Evolutionary conservation across 2,329 filamentous ascomycete genomes (phyloP).

Genomic region (Aspergillus bombycis): DNA sequence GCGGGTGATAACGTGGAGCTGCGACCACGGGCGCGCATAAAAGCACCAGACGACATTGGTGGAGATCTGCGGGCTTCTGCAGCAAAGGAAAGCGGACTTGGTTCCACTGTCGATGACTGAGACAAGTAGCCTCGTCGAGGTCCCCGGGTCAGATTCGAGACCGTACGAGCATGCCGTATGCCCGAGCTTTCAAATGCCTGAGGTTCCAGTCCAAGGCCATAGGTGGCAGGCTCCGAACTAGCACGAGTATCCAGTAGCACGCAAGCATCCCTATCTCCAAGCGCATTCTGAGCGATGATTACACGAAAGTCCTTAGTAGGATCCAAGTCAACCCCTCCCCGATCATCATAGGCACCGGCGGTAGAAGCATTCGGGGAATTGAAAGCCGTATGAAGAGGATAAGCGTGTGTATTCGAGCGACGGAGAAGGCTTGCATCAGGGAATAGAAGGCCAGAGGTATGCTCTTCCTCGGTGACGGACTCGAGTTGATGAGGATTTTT

Average conservation of each 20-base stretch:
- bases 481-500: conserved; percentile 46
- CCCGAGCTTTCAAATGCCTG: conserved; percentile 35
- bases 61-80: conserved; percentile 37
- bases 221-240: conserved; percentile 29
- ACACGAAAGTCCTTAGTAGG: conserved; percentile 49
- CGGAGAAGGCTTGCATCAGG: conserved; percentile 49
- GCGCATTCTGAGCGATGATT: conserved; percentile 52
- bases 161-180: conserved; percentile 39
- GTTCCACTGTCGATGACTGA: conserved; percentile 39
- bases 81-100: conserved; percentile 36
- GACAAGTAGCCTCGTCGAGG: conserved; percentile 37
- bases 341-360: conserved; percentile 50
- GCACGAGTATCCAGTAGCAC: conserved; percentile 49
- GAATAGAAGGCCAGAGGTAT: conserved; percentile 52
- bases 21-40: conserved; percentile 46
- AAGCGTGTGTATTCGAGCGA: conserved; percentile 45
- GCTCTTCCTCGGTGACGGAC: conserved; percentile 53
- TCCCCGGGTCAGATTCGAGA: conserved; percentile 41
- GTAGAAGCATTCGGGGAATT: conserved; percentile 48
- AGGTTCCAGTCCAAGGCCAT: conserved; percentile 40
- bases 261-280: conserved; percentile 52
- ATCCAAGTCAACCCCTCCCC: conserved; percentile 50
- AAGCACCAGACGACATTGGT: conserved; percentile 40
- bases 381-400: conserved; percentile 44
- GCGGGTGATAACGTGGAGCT: conserved; percentile 49